Base-by-base conservation (phyloP, 2,329 filamentous ascomycete genomes). In the Sclerotinia nivalis region DNA sequence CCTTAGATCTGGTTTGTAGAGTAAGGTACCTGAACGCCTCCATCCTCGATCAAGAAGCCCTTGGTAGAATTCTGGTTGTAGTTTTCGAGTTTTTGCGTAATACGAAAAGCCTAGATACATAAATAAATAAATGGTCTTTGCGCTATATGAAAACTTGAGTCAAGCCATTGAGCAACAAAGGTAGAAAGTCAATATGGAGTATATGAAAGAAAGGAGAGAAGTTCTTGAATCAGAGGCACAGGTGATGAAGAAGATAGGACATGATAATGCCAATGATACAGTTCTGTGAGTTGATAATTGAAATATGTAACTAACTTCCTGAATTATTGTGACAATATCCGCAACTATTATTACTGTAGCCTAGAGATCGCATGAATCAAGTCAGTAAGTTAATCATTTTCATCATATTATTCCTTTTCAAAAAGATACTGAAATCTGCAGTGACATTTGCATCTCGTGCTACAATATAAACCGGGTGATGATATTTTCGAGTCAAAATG, bases 1-100 rank as follows among this genome's bases (percentile, higher is more conserved):
- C 70, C 86, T 86, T 76, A 93, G 89, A 79, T 96, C 91, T 20
- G 92, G 92, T 71, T 92, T 88, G 80, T 96, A 96, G 62, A 96
- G 82, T 12, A 93, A 83, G 40, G 82, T 87, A 22, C 87, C 89
- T 50, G 89, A 93, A 72, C 91, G 86, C 79, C 92, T 89, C 91
- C 91, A 96, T 72, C 89, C 91, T 73, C 91, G 87, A 79, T 93
- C 87, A 58, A 95, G 82, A 50, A 96, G 83, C 56, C 79, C 82
- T 78, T 95, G 90, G 76, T 96, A 96, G 75, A 92, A 88, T 1
- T 83, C 80, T 8, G 89, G 84, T 60, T 84, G 88, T 75, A 95
- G 79, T 34, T 84, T 86, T 58, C 83, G 84, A 64, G 90, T 84
- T 64, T 83, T 83, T 50, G 87, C 87, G 81, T 92, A 93, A 80